Conservation (phyloP, 257 asterid genomes). For the Ligustrum vulgare region DNA sequence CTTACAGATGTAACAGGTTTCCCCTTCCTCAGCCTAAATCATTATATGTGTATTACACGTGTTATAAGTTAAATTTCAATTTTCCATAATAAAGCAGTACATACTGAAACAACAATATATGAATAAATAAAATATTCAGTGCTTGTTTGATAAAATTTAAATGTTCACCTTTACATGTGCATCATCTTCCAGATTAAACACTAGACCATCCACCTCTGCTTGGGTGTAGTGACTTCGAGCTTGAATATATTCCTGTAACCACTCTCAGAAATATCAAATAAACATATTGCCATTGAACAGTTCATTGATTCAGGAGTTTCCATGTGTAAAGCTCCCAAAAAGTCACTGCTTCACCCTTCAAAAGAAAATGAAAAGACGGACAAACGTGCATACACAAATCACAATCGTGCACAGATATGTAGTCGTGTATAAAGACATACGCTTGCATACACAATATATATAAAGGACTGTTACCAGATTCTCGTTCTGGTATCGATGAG, state of each 20-base stretch:
- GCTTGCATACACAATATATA: neutral
- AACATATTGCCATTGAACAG: neutral
- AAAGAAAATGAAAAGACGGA: neutral
- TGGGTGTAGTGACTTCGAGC: constrained; percentile 51
- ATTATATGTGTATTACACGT: neutral
- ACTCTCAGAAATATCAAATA: neutral
- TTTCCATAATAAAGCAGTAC: neutral
- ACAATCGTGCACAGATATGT: neutral
- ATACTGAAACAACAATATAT: neutral
- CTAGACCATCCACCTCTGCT: constrained; percentile 53
- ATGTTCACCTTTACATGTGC: constrained; percentile 56
- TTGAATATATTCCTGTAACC: constrained; percentile 32
- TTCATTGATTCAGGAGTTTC: neutral
- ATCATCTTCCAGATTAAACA: constrained; percentile 56
- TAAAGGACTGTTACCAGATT: neutral
- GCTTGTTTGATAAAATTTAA: neutral
- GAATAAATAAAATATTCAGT: no score
- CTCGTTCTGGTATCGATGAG: constrained; percentile 38
- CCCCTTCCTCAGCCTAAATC: constrained; percentile 50
- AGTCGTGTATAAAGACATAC: no score
- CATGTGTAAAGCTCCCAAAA: neutral
- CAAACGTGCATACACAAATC: neutral
- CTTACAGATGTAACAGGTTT: constrained; percentile 54
- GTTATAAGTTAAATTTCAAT: neutral
- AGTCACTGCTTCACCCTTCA: neutral